Evolutionary conservation across 768 basidiomycete genomes (phyloP), one percentile per base, ranked within the genome.

Genomic region (Boletus bicolor): DNA sequence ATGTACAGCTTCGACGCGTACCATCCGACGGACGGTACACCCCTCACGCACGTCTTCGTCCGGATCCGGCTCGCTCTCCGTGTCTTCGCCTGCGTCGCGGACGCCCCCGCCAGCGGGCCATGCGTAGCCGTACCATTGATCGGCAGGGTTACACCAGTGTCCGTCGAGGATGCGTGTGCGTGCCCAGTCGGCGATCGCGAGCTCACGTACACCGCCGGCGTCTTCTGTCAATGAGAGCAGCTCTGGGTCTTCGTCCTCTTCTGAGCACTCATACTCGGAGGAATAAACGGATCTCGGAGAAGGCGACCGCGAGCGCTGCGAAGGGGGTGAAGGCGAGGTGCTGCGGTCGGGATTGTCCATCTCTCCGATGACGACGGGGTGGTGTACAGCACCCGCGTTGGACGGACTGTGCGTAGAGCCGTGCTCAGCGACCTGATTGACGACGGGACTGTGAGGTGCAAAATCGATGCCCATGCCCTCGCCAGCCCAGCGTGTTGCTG

Each of bases 171-270:
- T 84, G 45, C 88, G 73, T 21, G 76, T 78, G 35, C 89, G 76
- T 6, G 86, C 86, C 86, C 87, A 90, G 59, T 88, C 87, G 12
- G 78, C 76, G 50, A 90, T 72, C 1, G 89, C 86, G 43, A 90
- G 72, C 19, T 79, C 77, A 30, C 74, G 72, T 28, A 80, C 73
- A 24, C 76, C 75, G 10, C 73, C 73, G 1, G 76, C 72, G 36
- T 81, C 78, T 60, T 81, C 80, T 9, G 77, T 77, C 55, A 78
- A 60, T 0, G 74, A 73, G 35, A 80, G 69, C 26, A 69, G 55
- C 55, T 78, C 77, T 12, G 75, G 71, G 50, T 79, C 77, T 21
- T 79, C 77, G 19, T 77, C 76, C 46, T 76, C 77, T 34, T 76
- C 77, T 10, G 67, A 63, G 17, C 63, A 69, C 30, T 75, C 73